phyloP scores from a whole-genome alignment of 1,139 yeast species.

The Geotrichum fermentans region DNA sequence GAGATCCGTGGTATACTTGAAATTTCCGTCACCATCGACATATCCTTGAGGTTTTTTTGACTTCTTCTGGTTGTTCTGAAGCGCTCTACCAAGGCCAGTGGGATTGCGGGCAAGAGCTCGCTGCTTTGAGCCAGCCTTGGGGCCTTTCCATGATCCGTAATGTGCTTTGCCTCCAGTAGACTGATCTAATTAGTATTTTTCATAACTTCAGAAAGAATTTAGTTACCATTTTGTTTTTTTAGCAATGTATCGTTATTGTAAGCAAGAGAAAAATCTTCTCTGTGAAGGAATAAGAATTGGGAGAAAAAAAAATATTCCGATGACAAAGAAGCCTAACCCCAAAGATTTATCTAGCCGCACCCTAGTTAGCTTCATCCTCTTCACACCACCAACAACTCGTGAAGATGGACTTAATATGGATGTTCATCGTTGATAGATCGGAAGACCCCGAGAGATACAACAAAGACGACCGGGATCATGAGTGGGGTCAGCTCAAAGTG shows the following conservation, averaged over 20 bases:
- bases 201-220: neutral
- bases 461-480: neutral
- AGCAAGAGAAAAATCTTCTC: neutral
- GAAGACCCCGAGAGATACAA: neutral
- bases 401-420: slow-evolving; percentile 8
- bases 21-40: slow-evolving; percentile 65
- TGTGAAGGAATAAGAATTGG: neutral
- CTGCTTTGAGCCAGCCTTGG: slow-evolving; percentile 59
- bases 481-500: neutral
- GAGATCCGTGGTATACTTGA: slow-evolving; percentile 37
- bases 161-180: slow-evolving; percentile 9
- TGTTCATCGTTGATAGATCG: slow-evolving; percentile 5
- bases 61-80: slow-evolving; percentile 65
- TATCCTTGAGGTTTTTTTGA: slow-evolving; percentile 66
- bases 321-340: slow-evolving; percentile 1
- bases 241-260: neutral
- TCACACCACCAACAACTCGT: neutral
- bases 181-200: neutral
- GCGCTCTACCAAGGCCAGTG: slow-evolving; percentile 81
- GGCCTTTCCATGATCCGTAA: slow-evolving; percentile 70
- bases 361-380: neutral
- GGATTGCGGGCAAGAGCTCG: slow-evolving; percentile 72
- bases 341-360: neutral
- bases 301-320: slow-evolving; percentile 7
- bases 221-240: slow-evolving; percentile 10